Evolutionary conservation across 2,329 filamentous ascomycete genomes (phyloP), one percentile per base, ranked within the genome.

Genomic region (Westerdykella sp.): DNA sequence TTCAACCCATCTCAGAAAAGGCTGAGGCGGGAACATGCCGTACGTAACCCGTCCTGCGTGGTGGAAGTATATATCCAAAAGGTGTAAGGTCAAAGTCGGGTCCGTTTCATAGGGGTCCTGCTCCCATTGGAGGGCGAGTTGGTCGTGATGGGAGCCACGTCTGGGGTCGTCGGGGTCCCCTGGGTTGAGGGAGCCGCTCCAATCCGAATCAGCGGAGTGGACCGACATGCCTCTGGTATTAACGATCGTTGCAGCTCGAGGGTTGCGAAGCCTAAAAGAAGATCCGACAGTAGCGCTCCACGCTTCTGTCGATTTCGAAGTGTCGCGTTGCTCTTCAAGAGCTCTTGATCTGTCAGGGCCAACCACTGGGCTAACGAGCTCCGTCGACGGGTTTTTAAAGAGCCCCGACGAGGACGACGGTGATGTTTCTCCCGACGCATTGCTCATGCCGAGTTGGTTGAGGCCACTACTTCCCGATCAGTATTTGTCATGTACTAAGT

Each of bases 11-110:
- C 66, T 55, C 21, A 72, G 63, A 50, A 83, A 82, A 9, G 71
- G 67, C 32, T 67, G 60, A 30, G 71, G 69, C 2, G 79, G 78
- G 45, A 81, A 78, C 49, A 83, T 74, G 46, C 71, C 69, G 51
- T 77, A 79, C 10, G 74, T 70, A 4, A 72, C 71, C 44, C 72
- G 71, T 48, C 80, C 78, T 39, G 78, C 67, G 48, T 78, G 69
- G n/a, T 66, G 66, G 51, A 83, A 80, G 56, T 77, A 82, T n/a
- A 72, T 63, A 22, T 76, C 70, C 14, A 80, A 50, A 28, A 80
- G 72, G 39, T 77, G 71, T 22, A 71, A 59, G 1, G 76, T 75
- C 37, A 73, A 56, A 30, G 71, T 69, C 0, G 74, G 67, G 39
- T 80, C 72, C 12, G 67, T 58, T 32, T 72, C 68, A 51, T 71